Evolutionary conservation across 331 rosid species (phyloP), one percentile per base, ranked within the genome.

Genomic region (Arachis monticola): DNA sequence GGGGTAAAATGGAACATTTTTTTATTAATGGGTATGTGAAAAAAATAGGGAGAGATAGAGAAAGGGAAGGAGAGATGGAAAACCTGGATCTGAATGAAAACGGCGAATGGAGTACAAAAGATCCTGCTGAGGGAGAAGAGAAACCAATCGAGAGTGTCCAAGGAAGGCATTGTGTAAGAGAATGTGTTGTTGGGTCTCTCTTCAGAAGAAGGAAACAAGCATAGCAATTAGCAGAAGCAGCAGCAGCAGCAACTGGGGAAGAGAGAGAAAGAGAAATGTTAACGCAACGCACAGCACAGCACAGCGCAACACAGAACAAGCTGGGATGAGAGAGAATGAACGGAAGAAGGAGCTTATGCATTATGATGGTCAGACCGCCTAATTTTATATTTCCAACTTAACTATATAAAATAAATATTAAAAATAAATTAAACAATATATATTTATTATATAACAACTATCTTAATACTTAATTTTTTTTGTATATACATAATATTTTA

Each of bases 1-100:
- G 12, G 52, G 30, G 17, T 3, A 5, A 22, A 10, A 74, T 51
- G 3, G 2, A 6, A 55, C 3, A 56, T 22, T 17, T n/a, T n/a
- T 53, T 41, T 10, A 12, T 1, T 7, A 6, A 44, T 67, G 45
- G n/a, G 56, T 32, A 11, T 60, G 22, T 38, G 30, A 31, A 48
- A 48, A 8, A 22, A 56, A 14, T 8, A 44, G 17, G 30, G 14
- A 44, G 50, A 12, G 4, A 1, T 13, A 72, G 11, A 14, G 22
- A 27, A 6, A 22, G 3, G 13, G 47, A 72, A 70, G 35, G 2
- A 27, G 63, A 38, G 42, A 3, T 64, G 17, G 17, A 64, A 67
- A 79, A 91, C 97, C 97, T 89, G 97, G 89, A 91, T 86, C 94
- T 91, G 95, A 64, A 84, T 2, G 83, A 85, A 87, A 50, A 89